Percentiles rank a stretch among this genome's conserved stretches.
Conservation (phyloP, 2,329 filamentous ascomycete genomes). For the Aspergillus sp. region DNA sequence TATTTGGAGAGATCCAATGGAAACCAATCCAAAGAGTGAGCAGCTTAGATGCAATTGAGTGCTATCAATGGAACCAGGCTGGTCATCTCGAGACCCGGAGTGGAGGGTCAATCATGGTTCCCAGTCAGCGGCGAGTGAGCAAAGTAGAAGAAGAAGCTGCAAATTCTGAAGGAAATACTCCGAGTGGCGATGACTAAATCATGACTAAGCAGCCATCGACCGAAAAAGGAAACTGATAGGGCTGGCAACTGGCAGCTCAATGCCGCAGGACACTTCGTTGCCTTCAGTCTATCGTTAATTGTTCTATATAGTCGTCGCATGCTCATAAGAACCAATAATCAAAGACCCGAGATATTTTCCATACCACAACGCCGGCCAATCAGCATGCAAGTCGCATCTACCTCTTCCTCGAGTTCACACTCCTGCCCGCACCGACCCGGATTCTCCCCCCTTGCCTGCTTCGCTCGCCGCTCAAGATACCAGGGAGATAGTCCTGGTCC, state of each 20-base stretch:
- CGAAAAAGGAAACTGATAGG: no score
- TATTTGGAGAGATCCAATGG: slow-evolving; percentile 4
- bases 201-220: not conserved
- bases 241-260: no score
- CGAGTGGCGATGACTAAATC: not conserved
- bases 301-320: no score
- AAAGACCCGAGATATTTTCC: no score
- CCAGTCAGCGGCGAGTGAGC: no score
- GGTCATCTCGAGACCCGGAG: slow-evolving; percentile 8
- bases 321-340: no score
- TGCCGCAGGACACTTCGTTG: no score
- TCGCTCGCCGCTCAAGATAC: slow-evolving; percentile 72
- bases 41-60: not conserved
- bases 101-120: slow-evolving; percentile 9
- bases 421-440: slow-evolving; percentile 74
- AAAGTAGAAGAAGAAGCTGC: no score
- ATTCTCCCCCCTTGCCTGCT: slow-evolving; percentile 56
- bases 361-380: slow-evolving; percentile 7
- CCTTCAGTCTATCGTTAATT: no score
- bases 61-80: slow-evolving; percentile 6
- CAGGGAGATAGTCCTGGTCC: slow-evolving; percentile 88
- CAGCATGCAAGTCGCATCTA: slow-evolving; percentile 12
- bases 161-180: no score
- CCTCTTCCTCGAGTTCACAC: slow-evolving; percentile 67
- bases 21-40: not conserved